Evolutionary conservation across 2,329 filamentous ascomycete species (phyloP), one percentile per base, ranked within the genome.

Genomic region (Beauveria varroae): DNA sequence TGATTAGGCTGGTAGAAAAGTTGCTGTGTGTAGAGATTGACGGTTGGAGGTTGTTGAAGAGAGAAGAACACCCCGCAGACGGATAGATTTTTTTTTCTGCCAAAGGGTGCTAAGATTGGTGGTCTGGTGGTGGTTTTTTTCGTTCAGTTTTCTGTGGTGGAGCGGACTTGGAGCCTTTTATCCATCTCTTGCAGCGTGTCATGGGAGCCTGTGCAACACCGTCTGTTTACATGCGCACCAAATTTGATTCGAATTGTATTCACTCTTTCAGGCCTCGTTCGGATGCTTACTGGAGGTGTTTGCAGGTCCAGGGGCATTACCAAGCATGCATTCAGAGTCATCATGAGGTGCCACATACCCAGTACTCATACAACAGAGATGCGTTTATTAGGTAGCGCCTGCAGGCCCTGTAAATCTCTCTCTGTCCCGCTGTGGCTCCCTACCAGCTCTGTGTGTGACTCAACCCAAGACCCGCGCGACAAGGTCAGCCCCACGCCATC

Each of bases 61-160:
- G 44, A 41, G 34, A 44, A 37, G n/a, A 44, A 34, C 52, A 55
- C 59, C 43, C 51, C 59, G 52, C 59, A 56, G 58, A 41, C 16
- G 41, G 28, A 37, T 60, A 51, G 52, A 50, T 57, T 61, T 58
- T 61, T 56, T 56, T 61, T 37, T 37, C 59, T 61, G 28, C 44
- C 59, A 57, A 10, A 61, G 49, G 44, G 41, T 46, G 37, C 37
- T 44, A n/a, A 30, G 37, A 37, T 37, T n/a, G 57, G 14, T 20
- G 43, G 47, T 49, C 20, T 57, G 46, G 52, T 61, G 50, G 34
- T 61, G 16, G 20, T 43, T 40, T 56, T 47, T 52, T 47, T 62
- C 51, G 44, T 53, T 62, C 37, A 57, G 37, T 40, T 30, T 28
- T 20, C 24, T 40, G 51, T 47, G 50, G 58, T 41, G 57, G 40